These are phyloP conservation scores for Lunularia cruciata DNA, from an alignment of 225 moss, liverwort and hornwort species.

Conservation along the genomic window DNA sequence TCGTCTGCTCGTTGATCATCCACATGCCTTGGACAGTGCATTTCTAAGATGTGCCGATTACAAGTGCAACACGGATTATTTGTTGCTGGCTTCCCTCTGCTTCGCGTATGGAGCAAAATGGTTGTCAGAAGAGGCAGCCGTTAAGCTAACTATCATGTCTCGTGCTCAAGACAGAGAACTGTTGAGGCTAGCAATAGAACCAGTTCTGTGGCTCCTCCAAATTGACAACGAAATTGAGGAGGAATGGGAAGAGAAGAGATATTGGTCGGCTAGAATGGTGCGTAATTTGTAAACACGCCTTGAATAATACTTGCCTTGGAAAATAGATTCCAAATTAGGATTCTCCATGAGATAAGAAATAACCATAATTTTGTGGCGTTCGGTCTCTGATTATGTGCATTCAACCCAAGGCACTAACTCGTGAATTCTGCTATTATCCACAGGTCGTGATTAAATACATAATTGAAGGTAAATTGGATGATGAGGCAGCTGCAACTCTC, in stretches of 20 bases:
- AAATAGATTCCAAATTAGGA: not conserved
- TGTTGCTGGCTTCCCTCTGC: conserved; percentile 19
- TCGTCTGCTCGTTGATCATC: not conserved
- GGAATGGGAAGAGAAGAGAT: conserved; percentile 29
- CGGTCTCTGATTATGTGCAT: no score
- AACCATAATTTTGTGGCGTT: no score
- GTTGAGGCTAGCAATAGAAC: conserved; percentile 21
- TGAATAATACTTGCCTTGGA: no score
- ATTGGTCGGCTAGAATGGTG: conserved; percentile 23
- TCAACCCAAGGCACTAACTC: no score
- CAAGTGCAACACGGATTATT: not conserved
- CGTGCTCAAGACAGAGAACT: conserved; percentile 5
- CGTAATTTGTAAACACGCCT: no score
- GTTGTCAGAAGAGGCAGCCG: conserved; percentile 7
- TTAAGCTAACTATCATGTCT: conserved; percentile 6
- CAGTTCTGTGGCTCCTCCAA: conserved; percentile 27
- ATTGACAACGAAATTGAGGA: conserved; percentile 28
- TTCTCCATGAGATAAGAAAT: not conserved
- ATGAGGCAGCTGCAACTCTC: not conserved
- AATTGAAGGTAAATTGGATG: not conserved
- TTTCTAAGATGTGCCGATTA: not conserved
- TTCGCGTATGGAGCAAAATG: conserved; percentile 16
- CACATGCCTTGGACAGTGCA: not conserved
- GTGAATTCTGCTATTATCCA: not conserved
- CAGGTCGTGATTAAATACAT: conserved; percentile 14